Base-by-base conservation (phyloP, 2,329 filamentous ascomycete species). In the Nothophoma quercina region DNA sequence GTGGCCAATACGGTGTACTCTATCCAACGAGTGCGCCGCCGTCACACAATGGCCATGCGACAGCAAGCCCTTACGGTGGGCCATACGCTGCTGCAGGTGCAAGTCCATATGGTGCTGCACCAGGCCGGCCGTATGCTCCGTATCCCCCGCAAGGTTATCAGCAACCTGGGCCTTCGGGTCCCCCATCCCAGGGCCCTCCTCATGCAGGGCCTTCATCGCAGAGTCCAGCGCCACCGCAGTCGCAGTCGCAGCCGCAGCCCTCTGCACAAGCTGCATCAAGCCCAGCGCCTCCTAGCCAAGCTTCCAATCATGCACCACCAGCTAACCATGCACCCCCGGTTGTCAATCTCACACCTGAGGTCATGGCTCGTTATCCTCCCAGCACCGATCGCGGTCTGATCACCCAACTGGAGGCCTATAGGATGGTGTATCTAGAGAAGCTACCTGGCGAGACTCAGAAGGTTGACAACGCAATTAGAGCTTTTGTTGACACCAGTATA, bases 1-100 rank as follows among this genome's bases (percentile, higher is more conserved):
- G 61, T 38, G 67, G 68, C 9, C 68, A 71, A 43, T 74, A 73
- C 51, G 70, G 71, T 7, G 67, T 74, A 4, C 59, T 74, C 4
- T 67, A 68, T 21, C 68, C 71, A 7, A 70, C 69, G 10, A 68
- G 51, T 42, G 62, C 66, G 12, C 64, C 69, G n/a, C 64, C 68
- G 13, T 51, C 60, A 13, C 59, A 69, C 26, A 63, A 55, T 40
- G 56, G 52, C 2, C 59, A 58, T 15, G 47, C 64, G 2, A 50
- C 65, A 13, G 51, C 68, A 10, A 61, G 63, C 18, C 57, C 64
- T 7, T 71, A 73, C 39, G 63, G 64, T 21, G 65, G 63, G 7
- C 70, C 65, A 15, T 71, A 73, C 46, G 61, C 65, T 16, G 59
- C 64, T 34, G 52, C 69, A 7, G 65, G 65, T 21, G 56, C 65